phyloP scores from a whole-genome alignment of 106 monocot species.

The Iris macrosiphon region DNA sequence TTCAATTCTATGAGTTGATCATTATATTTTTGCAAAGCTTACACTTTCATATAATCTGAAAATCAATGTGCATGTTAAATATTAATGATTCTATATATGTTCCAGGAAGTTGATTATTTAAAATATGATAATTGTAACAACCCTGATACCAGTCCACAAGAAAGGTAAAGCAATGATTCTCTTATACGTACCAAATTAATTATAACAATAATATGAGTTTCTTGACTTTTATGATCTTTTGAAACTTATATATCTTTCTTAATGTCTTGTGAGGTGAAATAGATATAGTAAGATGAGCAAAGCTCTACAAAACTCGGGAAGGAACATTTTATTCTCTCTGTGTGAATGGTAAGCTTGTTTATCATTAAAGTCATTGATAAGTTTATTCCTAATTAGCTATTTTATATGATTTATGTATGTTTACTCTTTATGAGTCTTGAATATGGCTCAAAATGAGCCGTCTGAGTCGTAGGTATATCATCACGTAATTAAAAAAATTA shows the following conservation, averaged over 20 bases:
- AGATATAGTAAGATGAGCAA: slow-evolving; percentile 78
- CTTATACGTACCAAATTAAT: not conserved
- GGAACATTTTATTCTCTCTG: slow-evolving; percentile 78
- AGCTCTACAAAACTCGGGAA: slow-evolving; percentile 63
- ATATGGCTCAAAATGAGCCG: too few relatives aligned
- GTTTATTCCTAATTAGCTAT: too few relatives aligned
- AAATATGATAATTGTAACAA: slow-evolving; percentile 92
- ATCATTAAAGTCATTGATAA: too few relatives aligned
- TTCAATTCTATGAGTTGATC: not conserved
- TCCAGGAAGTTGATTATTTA: slow-evolving; percentile 77
- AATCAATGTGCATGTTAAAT: too few relatives aligned
- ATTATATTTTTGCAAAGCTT: too few relatives aligned
- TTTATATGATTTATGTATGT: too few relatives aligned
- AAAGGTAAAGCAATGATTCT: slow-evolving; percentile 31
- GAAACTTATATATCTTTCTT: not conserved
- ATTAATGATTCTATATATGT: not conserved
- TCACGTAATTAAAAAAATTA: too few relatives aligned
- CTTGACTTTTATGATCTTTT: not conserved
- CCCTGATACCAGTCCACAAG: slow-evolving; percentile 12
- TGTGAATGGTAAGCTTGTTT: slow-evolving; percentile 75
- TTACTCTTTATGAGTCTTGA: too few relatives aligned
- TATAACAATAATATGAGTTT: not conserved
- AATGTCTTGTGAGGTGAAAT: slow-evolving; percentile 1
- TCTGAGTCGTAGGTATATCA: too few relatives aligned
- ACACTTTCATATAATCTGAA: too few relatives aligned